Conservation (phyloP, 2,329 filamentous ascomycete genomes). For the Scorias spongiosa region DNA sequence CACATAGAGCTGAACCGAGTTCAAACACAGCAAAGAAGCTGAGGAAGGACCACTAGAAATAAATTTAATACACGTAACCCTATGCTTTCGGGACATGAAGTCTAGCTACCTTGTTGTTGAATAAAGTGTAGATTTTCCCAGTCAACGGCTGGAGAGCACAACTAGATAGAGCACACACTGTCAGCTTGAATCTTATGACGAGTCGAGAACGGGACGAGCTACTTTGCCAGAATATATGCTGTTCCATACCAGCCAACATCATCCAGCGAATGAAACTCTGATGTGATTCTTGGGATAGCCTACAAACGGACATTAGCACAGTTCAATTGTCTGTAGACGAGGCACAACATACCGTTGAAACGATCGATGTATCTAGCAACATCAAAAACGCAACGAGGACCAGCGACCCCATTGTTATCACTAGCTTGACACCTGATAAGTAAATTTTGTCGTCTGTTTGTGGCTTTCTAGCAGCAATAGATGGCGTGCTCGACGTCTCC, state of each 20-base stretch:
- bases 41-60: constrained; percentile 14
- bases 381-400: not conserved
- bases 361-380: not conserved
- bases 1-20: constrained; percentile 35
- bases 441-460: not conserved
- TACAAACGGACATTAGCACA: not conserved
- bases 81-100: not conserved
- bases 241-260: constrained; percentile 36
- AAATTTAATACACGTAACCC: no score
- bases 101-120: constrained; percentile 26
- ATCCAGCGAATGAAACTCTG: constrained; percentile 30
- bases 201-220: not conserved
- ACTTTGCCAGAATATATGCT: constrained; percentile 20
- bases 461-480: not conserved
- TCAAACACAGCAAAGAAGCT: constrained; percentile 26
- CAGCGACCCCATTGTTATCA: not conserved
- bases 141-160: constrained; percentile 28
- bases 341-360: not conserved
- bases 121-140: constrained; percentile 27
- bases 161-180: constrained; percentile 17
- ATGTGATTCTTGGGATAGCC: constrained; percentile 33
- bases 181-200: not conserved
- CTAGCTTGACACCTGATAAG: not conserved
- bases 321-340: not conserved
- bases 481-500: not conserved